Evolutionary conservation across 2,329 filamentous ascomycete genomes (phyloP).

Genomic region (Didymella segeticola): DNA sequence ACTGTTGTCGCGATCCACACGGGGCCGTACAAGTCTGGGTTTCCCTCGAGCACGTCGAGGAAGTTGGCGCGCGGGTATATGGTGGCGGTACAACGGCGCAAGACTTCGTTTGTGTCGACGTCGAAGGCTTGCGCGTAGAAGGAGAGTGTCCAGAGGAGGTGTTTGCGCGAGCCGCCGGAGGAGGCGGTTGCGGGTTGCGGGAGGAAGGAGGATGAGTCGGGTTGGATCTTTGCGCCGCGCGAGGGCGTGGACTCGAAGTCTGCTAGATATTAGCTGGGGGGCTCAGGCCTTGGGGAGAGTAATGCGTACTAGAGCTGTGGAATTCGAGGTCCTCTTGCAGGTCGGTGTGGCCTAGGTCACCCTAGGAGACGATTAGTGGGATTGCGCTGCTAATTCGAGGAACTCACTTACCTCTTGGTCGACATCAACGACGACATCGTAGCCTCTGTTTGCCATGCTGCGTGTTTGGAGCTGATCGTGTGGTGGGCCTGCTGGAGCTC

Average conservation of each 20-base stretch:
- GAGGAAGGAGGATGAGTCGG: constrained; percentile 52
- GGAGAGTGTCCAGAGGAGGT: constrained; percentile 87
- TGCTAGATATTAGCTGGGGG: constrained; percentile 32
- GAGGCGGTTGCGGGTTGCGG: constrained; percentile 37
- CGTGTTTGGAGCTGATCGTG: constrained; percentile 17
- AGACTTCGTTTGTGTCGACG: constrained; percentile 89
- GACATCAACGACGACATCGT: constrained; percentile 97
- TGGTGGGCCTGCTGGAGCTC: constrained; percentile 34
- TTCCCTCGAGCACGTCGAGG: constrained; percentile 94
- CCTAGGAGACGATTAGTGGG: constrained; percentile 61
- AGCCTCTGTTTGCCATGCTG: constrained; percentile 80
- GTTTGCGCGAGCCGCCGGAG: constrained; percentile 62
- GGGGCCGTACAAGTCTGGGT: constrained; percentile 94
- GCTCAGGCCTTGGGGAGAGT: not conserved
- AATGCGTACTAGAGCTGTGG: constrained; percentile 76
- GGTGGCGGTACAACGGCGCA: constrained; percentile 86
- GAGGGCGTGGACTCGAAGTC: constrained; percentile 71
- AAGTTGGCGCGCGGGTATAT: constrained; percentile 93
- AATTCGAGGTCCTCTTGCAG: constrained; percentile 99
- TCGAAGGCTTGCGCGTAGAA: constrained; percentile 99
- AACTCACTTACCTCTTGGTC: constrained; percentile 79
- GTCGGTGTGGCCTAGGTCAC: constrained; percentile 96
- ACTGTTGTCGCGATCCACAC: constrained; percentile 99
- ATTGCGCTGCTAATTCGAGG: not conserved
- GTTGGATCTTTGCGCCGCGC: constrained; percentile 55